Conservation (phyloP, 2,329 filamentous ascomycete genomes). For the Neofusicoccum umdonicola region DNA sequence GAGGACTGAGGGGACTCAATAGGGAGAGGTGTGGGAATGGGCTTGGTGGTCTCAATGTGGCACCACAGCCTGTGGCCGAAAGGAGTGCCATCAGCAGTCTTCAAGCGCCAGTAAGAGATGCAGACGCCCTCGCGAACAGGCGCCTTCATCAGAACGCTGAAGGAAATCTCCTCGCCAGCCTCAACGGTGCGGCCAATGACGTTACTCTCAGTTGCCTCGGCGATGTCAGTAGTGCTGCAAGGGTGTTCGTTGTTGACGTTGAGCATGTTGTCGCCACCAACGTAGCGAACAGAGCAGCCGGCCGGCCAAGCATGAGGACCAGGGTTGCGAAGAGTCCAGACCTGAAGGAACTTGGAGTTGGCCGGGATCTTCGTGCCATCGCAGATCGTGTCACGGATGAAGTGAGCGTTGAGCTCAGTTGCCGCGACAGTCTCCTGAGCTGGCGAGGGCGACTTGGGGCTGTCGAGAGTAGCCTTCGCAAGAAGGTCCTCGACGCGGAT, state of each 20-base stretch:
- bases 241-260: constrained; percentile 78
- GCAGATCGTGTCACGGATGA: constrained; percentile 71
- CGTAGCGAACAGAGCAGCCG: constrained; percentile 85
- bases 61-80: constrained; percentile 97
- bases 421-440: constrained; percentile 17
- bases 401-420: constrained; percentile 59
- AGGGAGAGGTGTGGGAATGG: background rate
- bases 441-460: constrained; percentile 1
- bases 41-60: constrained; percentile 66
- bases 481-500: constrained; percentile 26
- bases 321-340: constrained; percentile 86
- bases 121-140: constrained; percentile 72
- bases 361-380: constrained; percentile 74
- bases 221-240: constrained; percentile 72
- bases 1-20: constrained; percentile 15
- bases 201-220: constrained; percentile 79
- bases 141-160: constrained; percentile 81
- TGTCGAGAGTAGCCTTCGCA: constrained; percentile 17
- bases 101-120: constrained; percentile 96
- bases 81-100: constrained; percentile 72
- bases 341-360: constrained; percentile 77
- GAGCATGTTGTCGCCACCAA: constrained; percentile 96
- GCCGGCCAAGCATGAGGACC: constrained; percentile 78
- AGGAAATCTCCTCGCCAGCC: constrained; percentile 72
- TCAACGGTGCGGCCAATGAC: constrained; percentile 66